A percentile compares a stretch with the other conserved stretches of the same genome.
phyloP scores from a whole-genome alignment of 306 rosid species.

The Lagenaria siceraria region DNA sequence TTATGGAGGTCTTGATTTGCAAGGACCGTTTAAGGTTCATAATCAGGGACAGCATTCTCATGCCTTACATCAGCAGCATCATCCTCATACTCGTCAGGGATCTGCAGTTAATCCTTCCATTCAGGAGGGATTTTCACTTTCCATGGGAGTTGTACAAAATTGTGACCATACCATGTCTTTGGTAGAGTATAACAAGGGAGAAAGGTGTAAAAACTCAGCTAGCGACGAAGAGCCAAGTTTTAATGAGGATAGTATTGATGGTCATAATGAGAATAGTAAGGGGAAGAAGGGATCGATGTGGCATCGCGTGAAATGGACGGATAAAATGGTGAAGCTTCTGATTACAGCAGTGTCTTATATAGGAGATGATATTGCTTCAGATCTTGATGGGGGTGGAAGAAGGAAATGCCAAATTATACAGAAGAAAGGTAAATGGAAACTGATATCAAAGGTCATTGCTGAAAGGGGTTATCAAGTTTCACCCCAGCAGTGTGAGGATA shows the following conservation, averaged over 20 bases:
- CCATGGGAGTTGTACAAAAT: constrained; percentile 44
- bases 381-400: constrained; percentile 45
- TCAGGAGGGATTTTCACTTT: constrained; percentile 53
- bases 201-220: constrained; percentile 51
- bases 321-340: constrained; percentile 85
- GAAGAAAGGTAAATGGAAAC: constrained; percentile 93
- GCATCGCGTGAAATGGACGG: constrained; percentile 93
- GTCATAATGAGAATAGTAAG: constrained; percentile 32
- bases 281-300: constrained; percentile 63
- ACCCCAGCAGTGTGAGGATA: constrained; percentile 97
- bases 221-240: constrained; percentile 73
- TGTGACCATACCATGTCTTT: constrained; percentile 42
- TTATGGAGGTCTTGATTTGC: constrained; percentile 63
- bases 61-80: constrained; percentile 36
- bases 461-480: constrained; percentile 81
- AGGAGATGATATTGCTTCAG: constrained; percentile 49
- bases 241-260: constrained; percentile 53
- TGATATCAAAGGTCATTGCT: constrained; percentile 82
- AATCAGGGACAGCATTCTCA: constrained; percentile 36
- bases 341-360: constrained; percentile 80
- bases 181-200: constrained; percentile 51
- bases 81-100: constrained; percentile 41
- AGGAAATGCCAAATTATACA: constrained; percentile 50
- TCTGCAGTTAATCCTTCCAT: constrained; percentile 30
- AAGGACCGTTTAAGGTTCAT: constrained; percentile 44